Conservation (phyloP, 345 rosid genomes). For the Cardamine resedifolia region DNA sequence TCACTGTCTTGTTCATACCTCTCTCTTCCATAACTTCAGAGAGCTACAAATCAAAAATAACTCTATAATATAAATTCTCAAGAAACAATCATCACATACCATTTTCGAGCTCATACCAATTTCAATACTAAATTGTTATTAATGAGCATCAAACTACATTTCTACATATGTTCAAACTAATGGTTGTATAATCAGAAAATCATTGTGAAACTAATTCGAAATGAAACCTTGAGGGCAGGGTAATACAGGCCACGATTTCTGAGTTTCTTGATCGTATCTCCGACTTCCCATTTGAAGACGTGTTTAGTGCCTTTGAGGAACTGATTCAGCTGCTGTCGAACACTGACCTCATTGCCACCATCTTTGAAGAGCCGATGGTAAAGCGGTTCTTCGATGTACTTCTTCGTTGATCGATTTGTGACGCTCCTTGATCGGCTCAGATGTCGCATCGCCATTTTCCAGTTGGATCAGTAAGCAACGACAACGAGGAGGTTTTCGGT, state of each 20-base stretch:
- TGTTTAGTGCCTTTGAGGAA: conserved; percentile 84
- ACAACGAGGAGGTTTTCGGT: background rate
- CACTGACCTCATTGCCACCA: conserved; percentile 65
- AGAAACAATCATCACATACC: conserved; percentile 4
- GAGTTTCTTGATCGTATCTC: conserved; percentile 80
- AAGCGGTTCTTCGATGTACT: conserved; percentile 85
- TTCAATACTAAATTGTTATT: background rate
- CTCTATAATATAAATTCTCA: background rate
- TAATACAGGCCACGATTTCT: conserved; percentile 65
- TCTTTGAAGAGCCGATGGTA: conserved; percentile 67
- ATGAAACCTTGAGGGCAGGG: conserved; percentile 83
- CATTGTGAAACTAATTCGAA: background rate
- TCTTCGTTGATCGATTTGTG: conserved; percentile 70
- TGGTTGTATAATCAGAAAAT: background rate
- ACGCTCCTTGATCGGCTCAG: conserved; percentile 67
- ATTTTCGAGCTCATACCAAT: background rate
- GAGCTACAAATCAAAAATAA: conserved; percentile 47
- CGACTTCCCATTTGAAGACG: conserved; percentile 96
- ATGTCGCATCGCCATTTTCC: conserved; percentile 56
- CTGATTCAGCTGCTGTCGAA: conserved; percentile 68
- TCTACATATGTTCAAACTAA: background rate
- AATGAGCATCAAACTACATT: conserved; percentile 2
- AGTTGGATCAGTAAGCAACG: conserved; percentile 2
- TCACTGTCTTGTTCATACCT: conserved; percentile 89
- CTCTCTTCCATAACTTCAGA: conserved; percentile 74